phyloP scores from a whole-genome alignment of 1,139 yeast species.

The Blastobotrys elegans region DNA sequence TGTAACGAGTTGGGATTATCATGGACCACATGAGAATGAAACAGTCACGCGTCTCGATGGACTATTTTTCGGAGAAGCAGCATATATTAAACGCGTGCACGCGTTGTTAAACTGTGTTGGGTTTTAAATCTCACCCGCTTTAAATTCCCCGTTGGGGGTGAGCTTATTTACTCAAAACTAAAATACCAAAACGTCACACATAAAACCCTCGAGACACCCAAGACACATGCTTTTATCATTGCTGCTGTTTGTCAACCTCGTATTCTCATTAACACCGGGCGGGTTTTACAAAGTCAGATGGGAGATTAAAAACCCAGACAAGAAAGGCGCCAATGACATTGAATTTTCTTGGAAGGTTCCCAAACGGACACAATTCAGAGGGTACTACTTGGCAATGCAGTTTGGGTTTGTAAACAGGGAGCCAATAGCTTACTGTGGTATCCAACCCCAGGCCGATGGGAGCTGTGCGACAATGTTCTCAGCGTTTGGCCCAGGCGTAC shows the following conservation, averaged over 20 bases:
- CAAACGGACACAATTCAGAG: background rate
- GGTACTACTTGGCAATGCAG: background rate
- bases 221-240: too few species aligned
- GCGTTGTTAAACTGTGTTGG: too few species aligned
- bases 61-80: too few species aligned
- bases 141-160: too few species aligned
- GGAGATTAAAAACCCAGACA: background rate
- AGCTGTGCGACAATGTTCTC: background rate
- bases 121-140: too few species aligned
- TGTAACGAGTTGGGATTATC: too few species aligned
- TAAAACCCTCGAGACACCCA: too few species aligned
- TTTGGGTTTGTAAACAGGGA: background rate
- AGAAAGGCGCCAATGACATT: background rate
- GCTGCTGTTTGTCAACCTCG: background rate
- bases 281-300: background rate
- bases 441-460: background rate
- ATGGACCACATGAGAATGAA: too few species aligned
- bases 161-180: too few species aligned
- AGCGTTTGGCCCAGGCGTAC: background rate
- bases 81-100: too few species aligned
- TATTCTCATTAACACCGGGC: background rate
- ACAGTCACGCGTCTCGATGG: too few species aligned
- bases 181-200: too few species aligned
- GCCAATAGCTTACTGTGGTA: background rate
- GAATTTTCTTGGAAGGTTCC: background rate